Evolutionary conservation across 1,139 yeast genomes (phyloP).

Genomic region (Candida pseudoviswanathii): DNA sequence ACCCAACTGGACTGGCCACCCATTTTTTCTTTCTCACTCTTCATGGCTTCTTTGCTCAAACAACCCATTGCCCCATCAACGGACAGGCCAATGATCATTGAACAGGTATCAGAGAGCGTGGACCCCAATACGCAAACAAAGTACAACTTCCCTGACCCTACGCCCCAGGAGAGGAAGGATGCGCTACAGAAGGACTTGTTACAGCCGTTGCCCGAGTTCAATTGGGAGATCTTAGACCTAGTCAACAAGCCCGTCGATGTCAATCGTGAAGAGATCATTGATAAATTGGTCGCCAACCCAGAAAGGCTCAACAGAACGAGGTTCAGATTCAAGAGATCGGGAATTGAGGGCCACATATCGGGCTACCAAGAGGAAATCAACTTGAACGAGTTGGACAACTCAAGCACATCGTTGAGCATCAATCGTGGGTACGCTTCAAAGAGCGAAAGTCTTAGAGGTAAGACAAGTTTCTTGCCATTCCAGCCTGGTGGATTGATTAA

Average conservation of each 20-base stretch:
- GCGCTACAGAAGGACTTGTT: constrained; percentile 26
- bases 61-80: neutral
- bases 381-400: constrained; percentile 43
- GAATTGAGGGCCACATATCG: constrained; percentile 69
- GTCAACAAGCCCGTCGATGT: constrained; percentile 49
- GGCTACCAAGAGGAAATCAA: constrained; percentile 64
- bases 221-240: constrained; percentile 62
- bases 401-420: constrained; percentile 72
- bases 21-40: neutral
- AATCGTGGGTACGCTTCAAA: constrained; percentile 68
- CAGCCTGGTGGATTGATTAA: constrained; percentile 85
- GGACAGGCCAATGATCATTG: constrained; percentile 9
- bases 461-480: constrained; percentile 80
- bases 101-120: constrained; percentile 7
- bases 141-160: constrained; percentile 8
- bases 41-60: neutral
- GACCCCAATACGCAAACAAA: constrained; percentile 12
- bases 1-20: no score
- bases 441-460: constrained; percentile 65
- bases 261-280: constrained; percentile 33
- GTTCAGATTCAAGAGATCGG: constrained; percentile 66
- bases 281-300: constrained; percentile 53
- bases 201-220: constrained; percentile 51
- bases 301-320: constrained; percentile 55
- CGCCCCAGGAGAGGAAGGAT: constrained; percentile 12